Evolutionary conservation across 257 asterid species (phyloP).

Genomic region (Solanum tarijense): DNA sequence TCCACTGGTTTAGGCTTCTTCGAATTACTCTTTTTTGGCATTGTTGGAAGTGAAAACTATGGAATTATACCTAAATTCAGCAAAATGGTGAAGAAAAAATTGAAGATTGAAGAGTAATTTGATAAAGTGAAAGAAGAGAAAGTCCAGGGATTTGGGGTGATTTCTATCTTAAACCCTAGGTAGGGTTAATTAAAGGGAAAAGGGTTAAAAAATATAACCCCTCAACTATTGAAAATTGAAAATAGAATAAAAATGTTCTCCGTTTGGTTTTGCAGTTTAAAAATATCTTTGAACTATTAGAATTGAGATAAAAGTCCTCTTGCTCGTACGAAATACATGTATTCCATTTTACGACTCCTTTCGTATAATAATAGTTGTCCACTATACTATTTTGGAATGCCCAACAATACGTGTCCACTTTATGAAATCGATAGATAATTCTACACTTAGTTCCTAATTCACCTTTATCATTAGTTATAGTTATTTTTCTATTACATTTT

Average conservation of each 20-base stretch:
- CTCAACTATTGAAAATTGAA: neutral
- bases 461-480: neutral
- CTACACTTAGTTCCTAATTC: neutral
- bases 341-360: too few species aligned
- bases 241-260: neutral
- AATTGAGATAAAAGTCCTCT: too few species aligned
- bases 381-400: too few species aligned
- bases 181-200: neutral
- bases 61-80: neutral
- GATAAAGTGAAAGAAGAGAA: neutral
- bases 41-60: neutral
- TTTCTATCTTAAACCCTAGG: neutral
- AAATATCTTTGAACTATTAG: neutral
- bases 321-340: neutral
- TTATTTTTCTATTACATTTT: neutral
- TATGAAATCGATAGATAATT: neutral
- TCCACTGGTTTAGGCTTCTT: slow-evolving; percentile 1
- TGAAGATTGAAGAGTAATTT: neutral
- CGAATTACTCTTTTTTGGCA: slow-evolving; percentile 13
- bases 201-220: neutral
- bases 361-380: rapidly evolving
- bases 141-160: neutral
- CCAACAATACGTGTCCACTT: rapidly evolving
- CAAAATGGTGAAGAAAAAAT: neutral
- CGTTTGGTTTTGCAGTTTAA: neutral